These are phyloP conservation scores for Kwoniella shandongensis DNA, from an alignment of 768 basidiomycete genomes.

Conservation along the genomic window DNA sequence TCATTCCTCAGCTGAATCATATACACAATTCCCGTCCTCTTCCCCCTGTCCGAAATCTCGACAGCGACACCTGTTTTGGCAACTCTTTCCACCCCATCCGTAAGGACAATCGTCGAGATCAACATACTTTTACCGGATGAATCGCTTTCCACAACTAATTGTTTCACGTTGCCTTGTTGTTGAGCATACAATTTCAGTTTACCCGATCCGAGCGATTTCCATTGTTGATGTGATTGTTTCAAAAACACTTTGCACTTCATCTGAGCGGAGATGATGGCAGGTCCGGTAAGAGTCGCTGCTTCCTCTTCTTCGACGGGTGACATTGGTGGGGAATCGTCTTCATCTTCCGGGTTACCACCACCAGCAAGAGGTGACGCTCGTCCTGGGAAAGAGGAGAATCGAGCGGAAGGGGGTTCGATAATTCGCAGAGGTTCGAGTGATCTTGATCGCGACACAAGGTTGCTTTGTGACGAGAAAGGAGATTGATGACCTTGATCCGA, in stretches of 20 bases:
- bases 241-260: conserved; percentile 99
- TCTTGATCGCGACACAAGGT: conserved; percentile 41
- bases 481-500: conserved; percentile 33
- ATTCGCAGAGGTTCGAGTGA: conserved; percentile 53
- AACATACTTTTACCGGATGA: conserved; percentile 68
- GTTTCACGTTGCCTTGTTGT: conserved; percentile 78
- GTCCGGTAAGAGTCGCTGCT: conserved; percentile 60
- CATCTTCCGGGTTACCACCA: conserved; percentile 14
- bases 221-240: conserved; percentile 87
- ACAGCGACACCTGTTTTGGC: conserved; percentile 97
- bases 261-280: conserved; percentile 75
- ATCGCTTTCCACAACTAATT: conserved; percentile 89
- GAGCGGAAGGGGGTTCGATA: conserved; percentile 41
- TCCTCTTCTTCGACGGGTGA: conserved; percentile 69
- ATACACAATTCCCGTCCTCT: conserved; percentile 88
- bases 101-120: conserved; percentile 92
- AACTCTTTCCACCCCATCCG: conserved; percentile 96
- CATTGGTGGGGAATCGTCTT: conserved; percentile 63
- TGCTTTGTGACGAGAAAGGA: conserved; percentile 6
- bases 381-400: conserved; percentile 43
- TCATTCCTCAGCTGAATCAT: conserved; percentile 97
- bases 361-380: conserved; percentile 10
- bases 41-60: conserved; percentile 87
- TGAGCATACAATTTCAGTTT: conserved; percentile 83
- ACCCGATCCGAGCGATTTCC: conserved; percentile 90